Percentiles rank a stretch among this genome's conserved stretches.
Evolutionary conservation across 352 stramenopile species (phyloP).

Genomic region (Peronospora tabacina): DNA sequence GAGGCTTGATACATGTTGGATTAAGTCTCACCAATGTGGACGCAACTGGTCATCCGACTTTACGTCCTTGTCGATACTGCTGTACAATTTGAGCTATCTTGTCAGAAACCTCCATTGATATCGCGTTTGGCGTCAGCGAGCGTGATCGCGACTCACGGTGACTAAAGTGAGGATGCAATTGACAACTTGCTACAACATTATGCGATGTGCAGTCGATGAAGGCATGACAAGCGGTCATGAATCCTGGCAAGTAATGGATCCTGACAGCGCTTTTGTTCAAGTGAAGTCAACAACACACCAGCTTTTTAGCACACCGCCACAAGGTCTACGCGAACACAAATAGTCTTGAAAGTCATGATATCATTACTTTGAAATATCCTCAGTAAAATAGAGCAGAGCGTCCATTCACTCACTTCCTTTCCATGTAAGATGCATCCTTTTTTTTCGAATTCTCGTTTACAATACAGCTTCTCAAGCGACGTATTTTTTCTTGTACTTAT

Average conservation of each 20-base stretch:
- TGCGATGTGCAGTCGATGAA: too few species aligned
- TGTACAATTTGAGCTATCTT: neutral
- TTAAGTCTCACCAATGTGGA: neutral
- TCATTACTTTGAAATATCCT: neutral
- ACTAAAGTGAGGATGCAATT: too few species aligned
- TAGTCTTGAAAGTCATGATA: too few species aligned
- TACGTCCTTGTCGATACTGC: neutral
- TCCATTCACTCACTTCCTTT: constrained; percentile 1
- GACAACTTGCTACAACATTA: too few species aligned
- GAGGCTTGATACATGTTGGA: neutral
- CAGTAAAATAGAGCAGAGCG: constrained; percentile 1
- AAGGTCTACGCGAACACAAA: too few species aligned
- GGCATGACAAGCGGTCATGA: too few species aligned
- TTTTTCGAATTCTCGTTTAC: constrained; percentile 18
- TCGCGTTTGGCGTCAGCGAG: too few species aligned
- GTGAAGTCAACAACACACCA: too few species aligned
- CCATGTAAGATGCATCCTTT: constrained; percentile 34
- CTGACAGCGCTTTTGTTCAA: too few species aligned
- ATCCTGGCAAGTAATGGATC: too few species aligned
- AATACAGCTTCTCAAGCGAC: constrained; percentile 29
- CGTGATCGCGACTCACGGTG: too few species aligned
- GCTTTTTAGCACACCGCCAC: too few species aligned
- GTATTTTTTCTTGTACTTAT: constrained; percentile 79
- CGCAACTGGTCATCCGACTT: neutral
- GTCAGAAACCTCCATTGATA: neutral